Evolutionary conservation across 176 grass and related monocot genomes (phyloP), one percentile per base, ranked within the genome.

Genomic region (Musa schizocarpa): DNA sequence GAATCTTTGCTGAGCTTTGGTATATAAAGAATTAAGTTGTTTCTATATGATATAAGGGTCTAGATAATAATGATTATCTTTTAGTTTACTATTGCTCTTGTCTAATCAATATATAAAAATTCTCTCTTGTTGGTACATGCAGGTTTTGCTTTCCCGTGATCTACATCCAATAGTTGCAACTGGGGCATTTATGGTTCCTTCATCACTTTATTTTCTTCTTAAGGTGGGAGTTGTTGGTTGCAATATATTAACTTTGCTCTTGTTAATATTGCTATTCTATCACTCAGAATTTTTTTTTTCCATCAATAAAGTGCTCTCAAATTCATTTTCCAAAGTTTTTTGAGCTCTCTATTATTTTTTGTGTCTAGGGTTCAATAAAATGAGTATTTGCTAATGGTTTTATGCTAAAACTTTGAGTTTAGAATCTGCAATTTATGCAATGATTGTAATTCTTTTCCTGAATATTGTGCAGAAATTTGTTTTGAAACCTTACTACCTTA

Each of bases 161-260:
- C 72, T 94, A 20, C 83, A 99, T 82, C 82, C 84, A 29, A 81
- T 88, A 82, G 81, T 94, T 80, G 84, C 79, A 49, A 83, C 88
- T 63, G 85, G 88, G n/a, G 78, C 88, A 62, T 85, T 99, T 85
- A 78, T 88, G 78, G 87, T 99, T 79, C 95, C 95, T 84, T 94
- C 95, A 24, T 89, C 90, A 75, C 80, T 99, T 19, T 99, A 94
- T 91, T 94, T 94, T 86, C 64, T 99, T 80, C 81, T 99, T 72
- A 82, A 99, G 95, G 95, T 99, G 34, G 34, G 34, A 43, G 4
- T 43, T 43, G 4, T 43, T 43, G 34, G 34, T 43, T 43, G 34
- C 34, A 43, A 43, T 43, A 43, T 43, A 43, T 43, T 43, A 43
- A 43, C 34, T 43, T 43, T 43, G 4, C 34, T 43, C 34, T 43